phyloP scores from a whole-genome alignment of 805 yeast genomes.

The Starmera caribaea region DNA sequence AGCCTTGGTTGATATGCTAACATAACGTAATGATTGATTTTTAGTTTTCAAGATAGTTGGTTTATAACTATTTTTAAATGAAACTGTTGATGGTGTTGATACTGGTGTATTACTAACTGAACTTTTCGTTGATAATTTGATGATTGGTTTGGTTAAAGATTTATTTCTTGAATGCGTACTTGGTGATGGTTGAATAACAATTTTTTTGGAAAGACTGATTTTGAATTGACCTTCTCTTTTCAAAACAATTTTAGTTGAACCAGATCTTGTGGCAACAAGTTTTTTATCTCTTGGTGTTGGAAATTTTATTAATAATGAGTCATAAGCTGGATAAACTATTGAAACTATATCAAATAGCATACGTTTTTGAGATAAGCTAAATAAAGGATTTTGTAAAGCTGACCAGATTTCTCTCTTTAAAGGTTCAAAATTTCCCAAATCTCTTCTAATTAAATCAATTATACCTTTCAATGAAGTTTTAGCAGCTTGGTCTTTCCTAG shows the following conservation, averaged over 20 bases:
- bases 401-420: slow-evolving; percentile 59
- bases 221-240: slow-evolving; percentile 38
- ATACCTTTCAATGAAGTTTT: slow-evolving; percentile 58
- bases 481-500: slow-evolving; percentile 56
- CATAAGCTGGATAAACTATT: slow-evolving; percentile 53
- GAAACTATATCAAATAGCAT: slow-evolving; percentile 54
- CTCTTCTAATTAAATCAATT: slow-evolving; percentile 52
- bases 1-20: slow-evolving; percentile 27
- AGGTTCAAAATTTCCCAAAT: slow-evolving; percentile 43
- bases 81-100: background rate
- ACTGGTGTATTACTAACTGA: background rate
- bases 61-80: slow-evolving; percentile 3
- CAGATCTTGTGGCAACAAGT: slow-evolving; percentile 48
- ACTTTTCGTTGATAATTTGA: background rate
- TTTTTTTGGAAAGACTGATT: slow-evolving; percentile 10
- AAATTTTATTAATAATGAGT: slow-evolving; percentile 51
- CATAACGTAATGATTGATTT: slow-evolving; percentile 28
- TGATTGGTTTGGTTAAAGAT: slow-evolving; percentile 2
- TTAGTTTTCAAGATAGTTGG: slow-evolving; percentile 12
- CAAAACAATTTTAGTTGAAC: slow-evolving; percentile 45
- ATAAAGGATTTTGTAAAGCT: slow-evolving; percentile 49
- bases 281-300: slow-evolving; percentile 61
- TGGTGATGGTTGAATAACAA: slow-evolving; percentile 1
- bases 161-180: slow-evolving; percentile 1
- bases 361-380: slow-evolving; percentile 52